phyloP scores from a whole-genome alignment of 2,329 filamentous ascomycete species.

The Endoconidiophora laricicola region DNA sequence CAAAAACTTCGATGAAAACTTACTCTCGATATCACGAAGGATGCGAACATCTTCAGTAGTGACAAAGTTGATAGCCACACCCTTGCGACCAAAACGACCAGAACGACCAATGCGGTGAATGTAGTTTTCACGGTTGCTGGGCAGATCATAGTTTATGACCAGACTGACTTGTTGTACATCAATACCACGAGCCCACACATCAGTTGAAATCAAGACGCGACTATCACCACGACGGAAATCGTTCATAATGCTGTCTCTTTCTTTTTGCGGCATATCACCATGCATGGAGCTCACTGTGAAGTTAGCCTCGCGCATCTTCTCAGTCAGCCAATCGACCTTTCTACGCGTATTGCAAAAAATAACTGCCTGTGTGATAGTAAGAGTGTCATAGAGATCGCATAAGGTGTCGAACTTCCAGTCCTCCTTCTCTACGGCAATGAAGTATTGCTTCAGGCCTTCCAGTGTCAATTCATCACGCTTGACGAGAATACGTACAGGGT shows the following conservation, averaged over 20 bases:
- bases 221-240: slow-evolving; percentile 96
- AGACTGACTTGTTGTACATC: slow-evolving; percentile 96
- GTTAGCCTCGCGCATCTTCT: slow-evolving; percentile 98
- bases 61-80: slow-evolving; percentile 98
- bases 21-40: slow-evolving; percentile 86
- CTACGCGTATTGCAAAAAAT: slow-evolving; percentile 99
- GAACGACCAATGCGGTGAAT: slow-evolving; percentile 96
- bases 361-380: slow-evolving; percentile 96
- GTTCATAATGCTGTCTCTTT: slow-evolving; percentile 97
- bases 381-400: slow-evolving; percentile 94
- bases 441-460: slow-evolving; percentile 96
- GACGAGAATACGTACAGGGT: slow-evolving; percentile 87
- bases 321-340: slow-evolving; percentile 98
- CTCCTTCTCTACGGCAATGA: slow-evolving; percentile 97
- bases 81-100: slow-evolving; percentile 90
- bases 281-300: slow-evolving; percentile 99
- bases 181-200: slow-evolving; percentile 96
- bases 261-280: slow-evolving; percentile 96
- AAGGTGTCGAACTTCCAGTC: slow-evolving; percentile 99
- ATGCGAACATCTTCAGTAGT: slow-evolving; percentile 97
- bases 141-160: slow-evolving; percentile 98
- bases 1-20: slow-evolving; percentile 22
- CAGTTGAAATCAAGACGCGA: slow-evolving; percentile 88
- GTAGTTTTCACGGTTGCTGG: slow-evolving; percentile 98
- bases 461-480: slow-evolving; percentile 98